Evolutionary conservation across 2,329 filamentous ascomycete species (phyloP), one percentile per base, ranked within the genome.

Genomic region (Rhinocladiella mackenziei): DNA sequence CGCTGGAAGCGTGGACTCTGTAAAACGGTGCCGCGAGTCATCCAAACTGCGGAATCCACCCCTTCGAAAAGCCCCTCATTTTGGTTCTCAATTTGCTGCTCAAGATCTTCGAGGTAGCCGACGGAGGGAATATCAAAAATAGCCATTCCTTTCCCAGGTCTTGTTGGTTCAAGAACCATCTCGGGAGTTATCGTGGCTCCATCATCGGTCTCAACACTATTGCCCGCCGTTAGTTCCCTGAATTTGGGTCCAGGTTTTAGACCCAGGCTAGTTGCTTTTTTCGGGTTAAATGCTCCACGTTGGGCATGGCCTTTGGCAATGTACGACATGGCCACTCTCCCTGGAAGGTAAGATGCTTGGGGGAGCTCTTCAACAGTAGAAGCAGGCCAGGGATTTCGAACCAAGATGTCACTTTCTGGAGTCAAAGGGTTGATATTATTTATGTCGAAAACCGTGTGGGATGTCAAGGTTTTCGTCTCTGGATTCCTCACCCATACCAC

Each of bases 341-440:
- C 78, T 4, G 82, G 83, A 14, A 57, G 37, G 32, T 43, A 49
- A 14, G 71, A 67, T 0, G 86, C 86, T 0, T 72, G 72, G 0
- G 92, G 92, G 2, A 97, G 73, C 10, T 64, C 66, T 11, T 75
- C 62, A 8, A 89, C 68, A 43, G 74, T 65, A 3, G 84, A 78
- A 11, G 78, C 85, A 8, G 87, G 87, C 88, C 88, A 94, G 1
- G 87, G 86, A 53, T 78, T 77, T 10, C 86, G 78, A 4, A 87
- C 79, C 18, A 88, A 68, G 0, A 94, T 87, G 3, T 73, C 81
- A 39, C 86, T 77, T 58, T 89, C 72, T 3, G 83, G 79, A 3
- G 80, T 66, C 2, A 69, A 55, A 7, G 67, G 53, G 44, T 53
- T 39, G 11, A 69, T 70, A 13, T 74, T 76, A 2, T 83, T 80